Evolutionary conservation across 202 grass and related monocot species (phyloP).

Genomic region (Tripidium arundinaceum): DNA sequence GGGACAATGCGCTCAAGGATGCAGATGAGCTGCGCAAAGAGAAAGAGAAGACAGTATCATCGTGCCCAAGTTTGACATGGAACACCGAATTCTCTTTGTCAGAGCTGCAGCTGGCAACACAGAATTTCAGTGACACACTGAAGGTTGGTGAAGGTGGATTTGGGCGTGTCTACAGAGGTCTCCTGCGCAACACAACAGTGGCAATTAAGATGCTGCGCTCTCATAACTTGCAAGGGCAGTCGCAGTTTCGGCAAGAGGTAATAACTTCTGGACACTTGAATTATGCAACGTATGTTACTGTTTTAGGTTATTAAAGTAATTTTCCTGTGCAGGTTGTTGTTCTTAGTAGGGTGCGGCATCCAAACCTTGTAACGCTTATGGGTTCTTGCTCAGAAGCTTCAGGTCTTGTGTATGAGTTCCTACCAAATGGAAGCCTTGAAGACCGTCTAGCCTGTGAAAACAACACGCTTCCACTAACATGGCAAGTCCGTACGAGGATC

Average conservation of each 20-base stretch:
- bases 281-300: background rate
- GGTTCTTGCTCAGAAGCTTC: conserved; percentile 50
- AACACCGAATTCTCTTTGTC: conserved; percentile 61
- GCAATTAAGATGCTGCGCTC: conserved; percentile 72
- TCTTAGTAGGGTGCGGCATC: conserved; percentile 60
- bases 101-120: conserved; percentile 62
- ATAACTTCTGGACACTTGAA: background rate
- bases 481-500: conserved; percentile 49
- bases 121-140: conserved; percentile 48
- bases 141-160: conserved; percentile 71
- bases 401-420: conserved; percentile 51
- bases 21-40: conserved; percentile 39
- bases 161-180: conserved; percentile 67
- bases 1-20: conserved; percentile 41
- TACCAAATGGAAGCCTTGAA: conserved; percentile 59
- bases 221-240: conserved; percentile 45
- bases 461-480: conserved; percentile 20
- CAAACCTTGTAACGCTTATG: conserved; percentile 53
- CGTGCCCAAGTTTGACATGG: conserved; percentile 24
- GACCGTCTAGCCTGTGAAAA: conserved; percentile 49
- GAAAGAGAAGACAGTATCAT: conserved; percentile 22
- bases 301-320: conserved; percentile 16
- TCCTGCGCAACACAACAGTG: conserved; percentile 61
- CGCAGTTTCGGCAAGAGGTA: conserved; percentile 79
- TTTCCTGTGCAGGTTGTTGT: conserved; percentile 55